Evolutionary conservation across 352 stramenopile species (phyloP).

Genomic region (Aphanomyces stellatus): DNA sequence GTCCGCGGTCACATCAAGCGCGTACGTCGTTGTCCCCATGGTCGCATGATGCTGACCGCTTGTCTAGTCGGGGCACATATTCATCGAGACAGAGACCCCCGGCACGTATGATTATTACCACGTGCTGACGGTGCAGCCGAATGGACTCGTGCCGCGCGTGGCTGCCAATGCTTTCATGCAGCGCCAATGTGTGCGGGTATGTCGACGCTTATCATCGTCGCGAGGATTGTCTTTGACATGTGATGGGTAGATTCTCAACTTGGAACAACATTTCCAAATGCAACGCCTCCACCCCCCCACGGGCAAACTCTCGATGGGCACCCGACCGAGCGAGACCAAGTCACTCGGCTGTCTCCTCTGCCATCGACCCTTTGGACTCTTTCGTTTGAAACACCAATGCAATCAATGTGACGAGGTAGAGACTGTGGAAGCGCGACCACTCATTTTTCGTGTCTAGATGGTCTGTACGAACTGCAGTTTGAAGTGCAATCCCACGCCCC

Average conservation of each 20-base stretch:
- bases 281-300: not conserved
- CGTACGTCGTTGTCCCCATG: not conserved
- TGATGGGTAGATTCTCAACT: not conserved
- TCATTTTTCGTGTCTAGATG: not conserved
- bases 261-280: not conserved
- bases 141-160: not conserved
- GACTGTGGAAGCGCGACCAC: not conserved
- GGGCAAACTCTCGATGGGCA: not conserved
- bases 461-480: not conserved
- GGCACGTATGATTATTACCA: not conserved
- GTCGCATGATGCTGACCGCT: not conserved
- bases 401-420: not conserved
- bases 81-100: slow-evolving; percentile 10
- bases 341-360: no score
- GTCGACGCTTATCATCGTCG: not conserved
- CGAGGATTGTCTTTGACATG: not conserved
- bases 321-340: no score
- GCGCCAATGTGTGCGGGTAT: not conserved
- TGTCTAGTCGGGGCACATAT: slow-evolving; percentile 9
- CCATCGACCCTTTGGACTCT: not conserved
- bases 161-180: not conserved
- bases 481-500: not conserved
- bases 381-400: not conserved
- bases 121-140: not conserved
- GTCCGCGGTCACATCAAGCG: slow-evolving; percentile 27